These are phyloP conservation scores for Neckera pumila DNA, from an alignment of 225 moss, liverwort and hornwort genomes.

Conservation along the genomic window DNA sequence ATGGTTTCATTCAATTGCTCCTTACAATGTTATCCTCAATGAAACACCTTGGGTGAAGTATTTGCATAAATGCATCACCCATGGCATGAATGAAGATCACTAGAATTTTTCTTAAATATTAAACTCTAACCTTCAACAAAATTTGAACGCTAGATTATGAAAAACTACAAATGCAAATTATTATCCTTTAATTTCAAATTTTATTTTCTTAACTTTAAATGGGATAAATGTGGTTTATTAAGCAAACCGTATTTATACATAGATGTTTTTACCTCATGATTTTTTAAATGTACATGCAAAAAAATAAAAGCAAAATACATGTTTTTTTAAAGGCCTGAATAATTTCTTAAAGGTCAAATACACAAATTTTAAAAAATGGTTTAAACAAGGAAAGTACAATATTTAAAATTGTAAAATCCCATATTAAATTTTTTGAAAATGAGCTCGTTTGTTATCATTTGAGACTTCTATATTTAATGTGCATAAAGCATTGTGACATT, in stretches of 20 bases:
- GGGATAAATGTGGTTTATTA: not conserved
- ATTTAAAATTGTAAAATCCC: not conserved
- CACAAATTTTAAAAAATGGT: no score
- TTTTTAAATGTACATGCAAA: not conserved
- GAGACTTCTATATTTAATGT: no score
- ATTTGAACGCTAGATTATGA: no score
- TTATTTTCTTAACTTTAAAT: no score
- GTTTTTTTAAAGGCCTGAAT: no score
- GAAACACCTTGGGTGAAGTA: slow-evolving; percentile 21
- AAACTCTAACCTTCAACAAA: not conserved
- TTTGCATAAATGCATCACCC: slow-evolving; percentile 17
- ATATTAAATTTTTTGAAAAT: no score
- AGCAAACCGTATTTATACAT: not conserved
- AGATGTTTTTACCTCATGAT: not conserved
- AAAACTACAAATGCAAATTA: no score
- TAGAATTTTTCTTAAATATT: not conserved
- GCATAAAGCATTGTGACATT: no score
- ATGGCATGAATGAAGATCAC: not conserved
- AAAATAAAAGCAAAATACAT: not conserved
- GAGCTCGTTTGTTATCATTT: no score
- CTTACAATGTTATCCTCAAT: slow-evolving; percentile 5
- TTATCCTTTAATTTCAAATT: accelerated
- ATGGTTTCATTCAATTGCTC: slow-evolving; percentile 32
- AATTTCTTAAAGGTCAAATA: no score
- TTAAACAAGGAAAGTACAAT: no score